A percentile compares a stretch with the other conserved stretches of the same genome.
These are phyloP conservation scores for Leccinum arenicola DNA, from an alignment of 768 basidiomycete genomes.

Conservation along the genomic window DNA sequence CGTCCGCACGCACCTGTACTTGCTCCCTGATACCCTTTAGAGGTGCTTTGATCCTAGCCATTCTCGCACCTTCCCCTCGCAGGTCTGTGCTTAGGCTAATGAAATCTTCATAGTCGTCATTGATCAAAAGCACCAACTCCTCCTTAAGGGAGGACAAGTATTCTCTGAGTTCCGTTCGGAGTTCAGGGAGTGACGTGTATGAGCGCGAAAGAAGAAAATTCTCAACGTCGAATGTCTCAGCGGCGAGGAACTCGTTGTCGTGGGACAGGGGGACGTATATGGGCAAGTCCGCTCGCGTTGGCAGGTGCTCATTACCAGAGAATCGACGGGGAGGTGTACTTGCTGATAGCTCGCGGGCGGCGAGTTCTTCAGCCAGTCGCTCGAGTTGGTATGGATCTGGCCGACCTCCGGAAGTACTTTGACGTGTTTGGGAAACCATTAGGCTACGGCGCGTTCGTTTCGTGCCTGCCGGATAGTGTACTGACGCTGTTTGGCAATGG, in stretches of 20 bases:
- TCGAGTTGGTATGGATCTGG: conserved; percentile 66
- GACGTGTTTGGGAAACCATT: conserved; percentile 21
- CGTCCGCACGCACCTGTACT: conserved; percentile 55
- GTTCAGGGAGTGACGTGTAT: conserved; percentile 82
- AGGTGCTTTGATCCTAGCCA: conserved; percentile 68
- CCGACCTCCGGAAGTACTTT: conserved; percentile 9
- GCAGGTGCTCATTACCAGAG: conserved; percentile 8
- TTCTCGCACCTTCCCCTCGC: conserved; percentile 74
- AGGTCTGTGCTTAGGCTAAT: conserved; percentile 94
- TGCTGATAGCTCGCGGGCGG: conserved; percentile 43
- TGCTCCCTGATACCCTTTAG: conserved; percentile 59
- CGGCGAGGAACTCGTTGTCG: conserved; percentile 66
- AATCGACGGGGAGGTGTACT: conserved; percentile 9
- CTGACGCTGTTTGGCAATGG: conserved; percentile 20
- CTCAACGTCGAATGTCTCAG: conserved; percentile 75
- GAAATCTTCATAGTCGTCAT: conserved; percentile 97
- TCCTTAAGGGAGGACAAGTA: conserved; percentile 84
- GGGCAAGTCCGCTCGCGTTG: conserved; percentile 49
- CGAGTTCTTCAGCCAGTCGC: conserved; percentile 72
- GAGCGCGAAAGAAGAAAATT: conserved; percentile 84
- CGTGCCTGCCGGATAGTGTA: background rate
- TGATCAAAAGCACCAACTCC: conserved; percentile 93
- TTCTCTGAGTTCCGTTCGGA: conserved; percentile 82
- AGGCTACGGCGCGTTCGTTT: background rate
- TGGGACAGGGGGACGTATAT: conserved; percentile 75